Base-by-base conservation (phyloP, 345 rosid species). In the Turritis glabra region DNA sequence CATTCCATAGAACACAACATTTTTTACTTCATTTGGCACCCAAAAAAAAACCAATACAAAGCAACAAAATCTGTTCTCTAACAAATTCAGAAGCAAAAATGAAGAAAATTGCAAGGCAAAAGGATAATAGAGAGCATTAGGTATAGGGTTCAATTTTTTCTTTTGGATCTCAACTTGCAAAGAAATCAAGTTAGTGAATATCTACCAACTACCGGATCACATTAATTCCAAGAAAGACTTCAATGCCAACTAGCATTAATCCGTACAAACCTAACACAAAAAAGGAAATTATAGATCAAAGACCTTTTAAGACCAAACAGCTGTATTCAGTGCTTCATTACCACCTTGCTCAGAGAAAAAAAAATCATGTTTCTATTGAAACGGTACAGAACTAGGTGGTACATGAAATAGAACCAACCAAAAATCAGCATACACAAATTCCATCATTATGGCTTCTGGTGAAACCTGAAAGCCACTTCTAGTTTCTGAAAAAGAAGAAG, bases 241-340 rank as follows among this genome's bases (percentile, higher is more conserved):
- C 5, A 67, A 67, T 57, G 43, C 67, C 5, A 59, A 50, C 14
- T 21, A n/a, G 62, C 73, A 67, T 65, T 66, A 50, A 68, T 68
- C 74, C 56, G 69, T 61, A 68, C 74, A 75, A 68, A 60, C 57
- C 69, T 68, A 75, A 75, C 62, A 68, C 74, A 35, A 5, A 61
- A 75, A 75, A 12, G 79, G 74, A 68, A 60, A 68, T 60, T 60
- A 15, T 52, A 43, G 56, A 68, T 22, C 13, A 30, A 41, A 40
- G 14, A 30, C 56, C 9, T 60, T 75, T 52, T 51, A 60, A 75
- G 79, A 68, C 53, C 61, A 58, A 60, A 75, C 54, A 66, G 62
- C 79, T 56, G 37, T 51, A 47, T 56, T 74, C 59, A 64, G 29
- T 54, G 65, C 21, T 73, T 44, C 58, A 44, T 64, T 33, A 55